These are phyloP conservation scores for Penstemon davidsonii DNA, from an alignment of 257 asterid species.

Conservation along the genomic window DNA sequence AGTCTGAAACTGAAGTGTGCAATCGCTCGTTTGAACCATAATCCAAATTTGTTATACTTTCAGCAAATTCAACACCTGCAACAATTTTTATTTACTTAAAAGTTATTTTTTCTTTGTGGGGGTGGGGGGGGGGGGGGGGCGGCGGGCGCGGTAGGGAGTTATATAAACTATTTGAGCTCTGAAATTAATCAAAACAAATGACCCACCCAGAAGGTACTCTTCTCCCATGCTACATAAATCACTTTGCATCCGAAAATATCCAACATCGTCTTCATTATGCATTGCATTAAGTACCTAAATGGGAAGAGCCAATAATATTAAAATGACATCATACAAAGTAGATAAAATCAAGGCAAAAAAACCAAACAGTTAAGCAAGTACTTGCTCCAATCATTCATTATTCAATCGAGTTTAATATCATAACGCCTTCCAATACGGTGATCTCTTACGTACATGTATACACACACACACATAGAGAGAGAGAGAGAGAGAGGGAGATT, in stretches of 20 bases:
- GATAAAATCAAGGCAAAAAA: background rate
- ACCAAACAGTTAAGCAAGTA: background rate
- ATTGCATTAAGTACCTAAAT: conserved; percentile 56
- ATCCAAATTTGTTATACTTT: conserved; percentile 62
- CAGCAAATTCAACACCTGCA: conserved; percentile 75
- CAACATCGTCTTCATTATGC: conserved; percentile 50
- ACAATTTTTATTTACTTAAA: background rate
- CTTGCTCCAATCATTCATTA: too few relatives aligned
- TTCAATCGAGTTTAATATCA: too few relatives aligned
- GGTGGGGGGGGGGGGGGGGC: background rate
- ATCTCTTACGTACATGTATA: too few relatives aligned
- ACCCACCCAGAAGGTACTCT: conserved; percentile 78
- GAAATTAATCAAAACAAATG: background rate
- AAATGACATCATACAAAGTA: background rate
- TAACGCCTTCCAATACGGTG: too few relatives aligned
- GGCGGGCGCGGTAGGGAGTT: background rate
- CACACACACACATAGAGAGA: too few relatives aligned
- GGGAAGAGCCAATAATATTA: conserved; percentile 26
- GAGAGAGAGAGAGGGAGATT: too few relatives aligned
- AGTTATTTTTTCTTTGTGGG: background rate
- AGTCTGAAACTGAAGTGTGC: conserved; percentile 51
- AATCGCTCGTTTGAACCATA: conserved; percentile 59
- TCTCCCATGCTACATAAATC: conserved; percentile 69
- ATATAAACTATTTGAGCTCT: conserved; percentile 1
- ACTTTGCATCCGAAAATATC: conserved; percentile 52